Base-by-base conservation (phyloP, 768 basidiomycete species). In the Tulasnella sp. region DNA sequence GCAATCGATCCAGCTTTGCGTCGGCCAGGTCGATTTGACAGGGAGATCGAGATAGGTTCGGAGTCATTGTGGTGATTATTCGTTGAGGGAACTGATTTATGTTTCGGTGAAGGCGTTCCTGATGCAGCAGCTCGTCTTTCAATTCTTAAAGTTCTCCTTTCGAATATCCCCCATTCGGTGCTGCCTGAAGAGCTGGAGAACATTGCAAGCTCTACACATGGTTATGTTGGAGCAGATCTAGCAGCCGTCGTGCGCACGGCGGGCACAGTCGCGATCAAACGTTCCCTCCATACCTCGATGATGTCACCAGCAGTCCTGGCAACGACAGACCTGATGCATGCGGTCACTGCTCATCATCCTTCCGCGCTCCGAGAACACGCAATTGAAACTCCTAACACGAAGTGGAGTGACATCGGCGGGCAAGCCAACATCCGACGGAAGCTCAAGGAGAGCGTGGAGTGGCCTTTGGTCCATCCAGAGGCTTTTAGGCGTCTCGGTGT, bases 201-300 rank as follows among this genome's bases (percentile, higher is more conserved):
- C 2, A 86, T 98, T 24, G 93, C 97, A 0, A 89, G 90, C 16
- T 90, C 90, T 44, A 96, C 96, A 16, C 96, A 99, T 82, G 98
- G 98, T 0, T 99, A 97, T 85, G 98, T 99, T 72, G 98, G 97
- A 9, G 98, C 98, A 7, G 98, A 99, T 86, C 89, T 99, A 69
- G 92, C 93, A 44, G 95, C 96, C 0, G 92, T 98, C 78, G 91
- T 98, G 34, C 93, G 97, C 44, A 95, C 97, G 86, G 96, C 96
- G 12, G 97, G 97, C 3, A 96, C 96, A 3, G 86, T 91, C 31
- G 94, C 96, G 3, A 97, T 99, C 85, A 97, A 97, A 83, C 92
- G 93, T 24, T 78, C 83, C 11, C 82, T 82, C 69, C 64, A 82
- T 73, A 81, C 44, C 2, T 60, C 84, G 7, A 82, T 86, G 8